A percentile compares a stretch with the other conserved stretches of the same genome.
Conservation (phyloP, 441 rosid species). For the Pelargonium citronellum region DNA sequence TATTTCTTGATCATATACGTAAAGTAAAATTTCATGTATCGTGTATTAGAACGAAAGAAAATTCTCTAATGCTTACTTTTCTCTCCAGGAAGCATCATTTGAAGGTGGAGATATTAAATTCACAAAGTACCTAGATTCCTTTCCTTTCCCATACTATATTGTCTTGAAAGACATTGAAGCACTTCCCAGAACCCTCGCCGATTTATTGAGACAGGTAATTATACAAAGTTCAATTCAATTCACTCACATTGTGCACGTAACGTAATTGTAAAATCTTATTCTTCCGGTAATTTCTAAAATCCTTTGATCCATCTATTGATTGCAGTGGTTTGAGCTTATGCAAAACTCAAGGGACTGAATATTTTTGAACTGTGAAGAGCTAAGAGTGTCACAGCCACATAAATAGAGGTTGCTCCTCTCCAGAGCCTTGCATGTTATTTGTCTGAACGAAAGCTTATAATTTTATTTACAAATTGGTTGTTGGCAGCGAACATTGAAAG, state of each 20-base stretch:
- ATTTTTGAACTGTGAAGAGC: neutral
- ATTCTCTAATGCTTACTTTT: neutral
- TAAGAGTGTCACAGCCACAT: no score
- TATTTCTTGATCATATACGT: constrained; percentile 15
- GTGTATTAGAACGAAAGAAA: no score
- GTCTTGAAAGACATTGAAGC: constrained; percentile 75
- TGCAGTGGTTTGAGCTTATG: constrained; percentile 96
- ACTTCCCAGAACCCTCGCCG: constrained; percentile 78
- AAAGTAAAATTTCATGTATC: neutral
- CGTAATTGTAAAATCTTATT: no score
- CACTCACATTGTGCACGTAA: no score
- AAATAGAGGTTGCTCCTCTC: no score
- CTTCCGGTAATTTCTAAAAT: neutral
- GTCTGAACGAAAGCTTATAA: neutral
- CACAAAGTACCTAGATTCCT: constrained; percentile 69
- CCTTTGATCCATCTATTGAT: neutral
- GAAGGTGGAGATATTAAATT: constrained; percentile 36
- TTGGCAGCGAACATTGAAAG: neutral
- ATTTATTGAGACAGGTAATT: constrained; percentile 85
- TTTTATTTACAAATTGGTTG: neutral
- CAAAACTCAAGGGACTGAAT: constrained; percentile 53
- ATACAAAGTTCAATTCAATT: neutral
- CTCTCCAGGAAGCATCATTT: constrained; percentile 23
- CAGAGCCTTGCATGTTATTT: no score
- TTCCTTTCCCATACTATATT: constrained; percentile 85